A percentile compares a stretch with the other conserved stretches of the same genome.
These are phyloP conservation scores for Saturnispora quitensis DNA, from an alignment of 805 yeast species.

Conservation along the genomic window DNA sequence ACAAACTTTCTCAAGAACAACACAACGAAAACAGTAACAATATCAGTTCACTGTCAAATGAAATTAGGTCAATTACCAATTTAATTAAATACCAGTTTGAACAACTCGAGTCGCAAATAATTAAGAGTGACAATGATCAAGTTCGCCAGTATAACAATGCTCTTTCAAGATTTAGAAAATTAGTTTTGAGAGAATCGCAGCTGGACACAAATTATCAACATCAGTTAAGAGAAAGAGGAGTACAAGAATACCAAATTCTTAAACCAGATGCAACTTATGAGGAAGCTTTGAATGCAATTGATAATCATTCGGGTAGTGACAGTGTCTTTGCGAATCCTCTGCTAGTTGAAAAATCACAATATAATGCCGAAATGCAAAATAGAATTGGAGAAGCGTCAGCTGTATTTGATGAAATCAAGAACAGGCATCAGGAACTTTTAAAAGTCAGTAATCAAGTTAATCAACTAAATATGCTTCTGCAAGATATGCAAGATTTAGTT, in stretches of 20 bases:
- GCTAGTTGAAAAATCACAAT: slow-evolving; percentile 33
- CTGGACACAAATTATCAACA: slow-evolving; percentile 68
- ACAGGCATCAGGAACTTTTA: slow-evolving; percentile 81
- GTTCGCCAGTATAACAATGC: slow-evolving; percentile 74
- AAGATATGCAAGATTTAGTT: slow-evolving; percentile 89
- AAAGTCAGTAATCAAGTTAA: slow-evolving; percentile 88
- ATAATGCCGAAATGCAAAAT: slow-evolving; percentile 24
- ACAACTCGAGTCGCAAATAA: slow-evolving; percentile 54
- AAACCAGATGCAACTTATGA: slow-evolving; percentile 72
- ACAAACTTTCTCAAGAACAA: slow-evolving; percentile 3
- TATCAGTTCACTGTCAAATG: not conserved
- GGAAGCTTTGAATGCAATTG: slow-evolving; percentile 73
- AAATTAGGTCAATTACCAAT: slow-evolving; percentile 8
- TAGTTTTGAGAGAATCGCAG: slow-evolving; percentile 73
- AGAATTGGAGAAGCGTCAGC: slow-evolving; percentile 82
- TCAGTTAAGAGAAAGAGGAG: slow-evolving; percentile 46
- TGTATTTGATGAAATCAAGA: slow-evolving; percentile 83
- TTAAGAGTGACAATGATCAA: slow-evolving; percentile 58
- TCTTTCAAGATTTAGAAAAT: slow-evolving; percentile 69
- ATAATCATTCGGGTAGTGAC: slow-evolving; percentile 59
- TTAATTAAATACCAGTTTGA: slow-evolving; percentile 61
- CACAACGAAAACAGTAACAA: not conserved
- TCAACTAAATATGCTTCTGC: slow-evolving; percentile 82
- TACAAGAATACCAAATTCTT: slow-evolving; percentile 76
- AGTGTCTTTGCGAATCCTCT: slow-evolving; percentile 89